phyloP scores from a whole-genome alignment of 441 rosid species.

The Gossypium aridum region DNA sequence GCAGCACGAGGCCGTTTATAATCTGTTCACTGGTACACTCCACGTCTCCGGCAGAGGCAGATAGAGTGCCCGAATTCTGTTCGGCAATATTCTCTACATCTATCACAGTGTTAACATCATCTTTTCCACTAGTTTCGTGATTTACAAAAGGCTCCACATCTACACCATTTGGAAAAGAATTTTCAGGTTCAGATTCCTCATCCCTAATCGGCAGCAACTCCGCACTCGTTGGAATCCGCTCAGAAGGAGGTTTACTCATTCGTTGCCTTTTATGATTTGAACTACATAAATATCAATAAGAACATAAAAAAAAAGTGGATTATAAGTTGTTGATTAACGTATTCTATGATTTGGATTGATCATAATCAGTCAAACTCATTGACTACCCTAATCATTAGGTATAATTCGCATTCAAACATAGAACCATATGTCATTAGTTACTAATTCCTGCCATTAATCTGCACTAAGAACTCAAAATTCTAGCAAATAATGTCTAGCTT shows the following conservation, averaged over 20 bases:
- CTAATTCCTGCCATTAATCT: background rate
- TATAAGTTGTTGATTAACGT: background rate
- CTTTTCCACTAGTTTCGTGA: constrained; percentile 18
- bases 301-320: background rate
- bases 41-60: constrained; percentile 20
- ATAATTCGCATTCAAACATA: no score
- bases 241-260: constrained; percentile 45
- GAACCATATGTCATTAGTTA: background rate
- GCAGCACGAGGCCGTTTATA: constrained; percentile 19
- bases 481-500: background rate
- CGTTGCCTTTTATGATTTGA: constrained; percentile 36
- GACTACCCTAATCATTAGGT: background rate
- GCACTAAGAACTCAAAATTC: background rate
- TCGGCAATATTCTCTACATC: constrained; percentile 24
- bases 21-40: constrained; percentile 12
- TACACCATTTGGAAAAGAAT: constrained; percentile 16
- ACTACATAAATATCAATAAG: constrained; percentile 22
- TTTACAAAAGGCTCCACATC: constrained; percentile 16
- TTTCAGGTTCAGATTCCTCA: constrained; percentile 38
- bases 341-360: no score
- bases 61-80: constrained; percentile 18
- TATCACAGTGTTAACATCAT: constrained; percentile 12
- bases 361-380: no score
- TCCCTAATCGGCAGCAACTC: constrained; percentile 27
- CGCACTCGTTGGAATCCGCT: constrained; percentile 30